phyloP scores from a whole-genome alignment of 73 alveolate genomes.

The Tetrahymena borealis region DNA sequence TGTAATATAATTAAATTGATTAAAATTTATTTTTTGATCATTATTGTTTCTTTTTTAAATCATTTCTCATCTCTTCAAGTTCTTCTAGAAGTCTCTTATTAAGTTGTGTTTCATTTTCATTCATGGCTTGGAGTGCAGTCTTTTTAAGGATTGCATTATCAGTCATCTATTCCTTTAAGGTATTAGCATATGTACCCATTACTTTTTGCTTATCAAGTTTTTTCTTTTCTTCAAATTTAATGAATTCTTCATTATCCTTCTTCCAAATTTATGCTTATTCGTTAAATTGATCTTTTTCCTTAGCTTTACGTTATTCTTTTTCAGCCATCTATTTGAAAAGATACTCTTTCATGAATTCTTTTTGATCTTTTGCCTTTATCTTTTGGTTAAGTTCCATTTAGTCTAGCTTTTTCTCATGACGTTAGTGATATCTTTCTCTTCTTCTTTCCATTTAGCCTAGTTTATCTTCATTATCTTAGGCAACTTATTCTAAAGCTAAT shows the following conservation, averaged over 20 bases:
- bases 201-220: conserved; percentile 23
- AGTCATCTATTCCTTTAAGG: neutral
- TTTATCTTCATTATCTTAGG: conserved; percentile 25
- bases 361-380: conserved; percentile 9
- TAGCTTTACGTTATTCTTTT: conserved; percentile 1
- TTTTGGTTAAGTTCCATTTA: conserved; percentile 25
- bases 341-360: conserved; percentile 14
- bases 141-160: neutral
- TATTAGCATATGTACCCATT: neutral
- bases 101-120: neutral
- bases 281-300: conserved; percentile 15
- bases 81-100: neutral
- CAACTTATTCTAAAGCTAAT: conserved; percentile 16
- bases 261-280: conserved; percentile 39
- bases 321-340: conserved; percentile 32
- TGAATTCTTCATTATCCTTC: conserved; percentile 25
- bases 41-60: neutral
- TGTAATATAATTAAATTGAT: too few relatives aligned
- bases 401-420: conserved; percentile 29
- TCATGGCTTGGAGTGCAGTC: neutral
- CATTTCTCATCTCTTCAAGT: neutral
- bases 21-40: neutral
- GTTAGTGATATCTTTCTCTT: conserved; percentile 28
- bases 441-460: conserved; percentile 25
- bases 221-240: conserved; percentile 30